Base-by-base conservation (phyloP, 331 rosid species). In the Prunus yedoensis region DNA sequence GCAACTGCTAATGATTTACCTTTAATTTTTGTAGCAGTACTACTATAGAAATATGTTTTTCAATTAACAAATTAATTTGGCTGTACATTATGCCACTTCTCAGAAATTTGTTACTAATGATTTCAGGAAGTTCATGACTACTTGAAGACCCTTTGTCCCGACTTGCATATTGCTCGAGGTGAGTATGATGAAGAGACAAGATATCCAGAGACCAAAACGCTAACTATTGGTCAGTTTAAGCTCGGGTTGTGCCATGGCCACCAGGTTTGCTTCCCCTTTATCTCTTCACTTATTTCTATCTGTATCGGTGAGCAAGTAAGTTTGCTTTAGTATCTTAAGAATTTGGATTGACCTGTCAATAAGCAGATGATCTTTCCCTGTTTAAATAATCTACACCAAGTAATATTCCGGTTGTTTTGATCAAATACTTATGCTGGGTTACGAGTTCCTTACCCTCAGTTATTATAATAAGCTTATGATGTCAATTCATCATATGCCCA, bases 221-320 rank as follows among this genome's bases (percentile, higher is more conserved):
- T 94, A 72, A 94, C 97, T 32, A 94, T 94, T 50, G 99, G 99
- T 67, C 99, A 94, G 82, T 94, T 94, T 84, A 94, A 94, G 91
- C 80, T 94, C 75, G 99, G 99, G 79, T 61, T 94, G 13, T 92
- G 99, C 78, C 99, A 94, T 86, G 99, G 99, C 75, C 99, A 94
- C 89, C 99, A 94, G 97, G 99, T 94, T 68, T 83, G 85, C 43
- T 77, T 79, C 68, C 43, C 57, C 35, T 53, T 68, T 74, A n/a
- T 59, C 50, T 71, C 71, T 45, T 54, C 67, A 65, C 23, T 51
- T 27, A 21, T 20, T 52, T 64, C 46, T 16, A 16, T 27, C 50
- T 18, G 16, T 65, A 4, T 71, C 17, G 20, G 53, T 52, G 10
- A 21, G 58, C 18, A n/a, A n/a, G n/a, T n/a, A 25, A 54, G 15